Evolutionary conservation across 140 eudicot genomes (phyloP).

Genomic region (Erigeron philadelphicus): DNA sequence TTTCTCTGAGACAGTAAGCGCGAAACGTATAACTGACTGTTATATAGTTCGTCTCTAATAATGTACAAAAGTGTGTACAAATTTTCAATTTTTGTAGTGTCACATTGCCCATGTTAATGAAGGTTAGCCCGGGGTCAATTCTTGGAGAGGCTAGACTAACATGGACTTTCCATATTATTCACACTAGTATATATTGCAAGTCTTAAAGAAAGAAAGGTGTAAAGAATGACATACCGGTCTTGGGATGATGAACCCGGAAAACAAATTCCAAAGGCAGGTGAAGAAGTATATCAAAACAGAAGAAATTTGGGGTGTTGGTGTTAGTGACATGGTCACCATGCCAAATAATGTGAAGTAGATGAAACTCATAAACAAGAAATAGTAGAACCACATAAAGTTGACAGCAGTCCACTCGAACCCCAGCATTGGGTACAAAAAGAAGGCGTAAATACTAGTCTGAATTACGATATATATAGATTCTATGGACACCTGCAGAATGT

Average conservation of each 20-base stretch:
- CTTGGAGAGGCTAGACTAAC: neutral
- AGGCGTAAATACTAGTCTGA: slow-evolving; percentile 41
- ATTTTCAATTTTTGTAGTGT: too few relatives aligned
- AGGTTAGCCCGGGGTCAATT: neutral
- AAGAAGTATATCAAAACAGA: slow-evolving; percentile 53
- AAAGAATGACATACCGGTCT: slow-evolving; percentile 43
- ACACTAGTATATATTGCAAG: neutral
- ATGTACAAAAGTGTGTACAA: too few relatives aligned
- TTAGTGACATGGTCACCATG: slow-evolving; percentile 60
- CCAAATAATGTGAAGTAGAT: slow-evolving; percentile 53
- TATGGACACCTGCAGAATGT: slow-evolving; percentile 49
- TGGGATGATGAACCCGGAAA: slow-evolving; percentile 64
- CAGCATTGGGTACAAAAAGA: slow-evolving; percentile 57
- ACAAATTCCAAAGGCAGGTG: slow-evolving; percentile 73
- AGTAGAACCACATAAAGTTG: slow-evolving; percentile 61
- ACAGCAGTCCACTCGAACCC: slow-evolving; percentile 53
- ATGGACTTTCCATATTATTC: neutral
- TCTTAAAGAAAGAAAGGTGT: neutral
- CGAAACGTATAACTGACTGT: too few relatives aligned
- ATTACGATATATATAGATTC: slow-evolving; percentile 50
- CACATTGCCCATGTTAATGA: too few relatives aligned
- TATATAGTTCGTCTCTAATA: too few relatives aligned
- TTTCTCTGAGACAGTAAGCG: too few relatives aligned
- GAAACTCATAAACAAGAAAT: slow-evolving; percentile 57
- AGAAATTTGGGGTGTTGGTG: slow-evolving; percentile 55